phyloP scores from a whole-genome alignment of 2,329 filamentous ascomycete species.

The Didymella segeticola region DNA sequence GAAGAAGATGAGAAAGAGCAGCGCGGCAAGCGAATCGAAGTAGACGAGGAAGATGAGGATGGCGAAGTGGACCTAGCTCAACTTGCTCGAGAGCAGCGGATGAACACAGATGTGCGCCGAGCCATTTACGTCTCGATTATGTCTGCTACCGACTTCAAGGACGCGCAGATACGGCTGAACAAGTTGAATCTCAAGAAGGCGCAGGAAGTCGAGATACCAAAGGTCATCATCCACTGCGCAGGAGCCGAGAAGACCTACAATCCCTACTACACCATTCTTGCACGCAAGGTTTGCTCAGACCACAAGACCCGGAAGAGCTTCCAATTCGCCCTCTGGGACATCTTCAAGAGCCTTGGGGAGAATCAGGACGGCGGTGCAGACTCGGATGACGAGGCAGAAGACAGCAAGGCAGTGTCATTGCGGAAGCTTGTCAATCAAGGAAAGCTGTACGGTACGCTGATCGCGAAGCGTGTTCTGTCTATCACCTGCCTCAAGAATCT shows the following conservation, averaged over 20 bases:
- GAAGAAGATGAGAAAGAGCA: slow-evolving; percentile 47
- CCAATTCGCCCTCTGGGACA: slow-evolving; percentile 83
- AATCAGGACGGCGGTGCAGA: slow-evolving; percentile 68
- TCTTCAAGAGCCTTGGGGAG: slow-evolving; percentile 87
- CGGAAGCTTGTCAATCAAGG: slow-evolving; percentile 71
- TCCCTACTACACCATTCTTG: slow-evolving; percentile 89
- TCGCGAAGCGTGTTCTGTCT: slow-evolving; percentile 65
- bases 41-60: slow-evolving; percentile 30
- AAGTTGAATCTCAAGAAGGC: slow-evolving; percentile 86
- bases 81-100: slow-evolving; percentile 80
- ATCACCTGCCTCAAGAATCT: slow-evolving; percentile 71
- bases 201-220: slow-evolving; percentile 84
- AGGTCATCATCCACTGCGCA: slow-evolving; percentile 85
- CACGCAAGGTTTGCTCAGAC: slow-evolving; percentile 76
- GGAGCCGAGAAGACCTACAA: slow-evolving; percentile 87
- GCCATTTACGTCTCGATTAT: slow-evolving; percentile 95
- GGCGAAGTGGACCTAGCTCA: slow-evolving; percentile 68
- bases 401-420: slow-evolving; percentile 57
- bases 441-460: slow-evolving; percentile 69
- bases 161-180: slow-evolving; percentile 78
- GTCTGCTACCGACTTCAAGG: slow-evolving; percentile 81
- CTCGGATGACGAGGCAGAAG: slow-evolving; percentile 62
- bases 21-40: slow-evolving; percentile 12
- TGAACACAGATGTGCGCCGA: slow-evolving; percentile 84
- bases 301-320: slow-evolving; percentile 82